Evolutionary conservation across 2,329 filamentous ascomycete species (phyloP).

Genomic region (Beauveria varroae): DNA sequence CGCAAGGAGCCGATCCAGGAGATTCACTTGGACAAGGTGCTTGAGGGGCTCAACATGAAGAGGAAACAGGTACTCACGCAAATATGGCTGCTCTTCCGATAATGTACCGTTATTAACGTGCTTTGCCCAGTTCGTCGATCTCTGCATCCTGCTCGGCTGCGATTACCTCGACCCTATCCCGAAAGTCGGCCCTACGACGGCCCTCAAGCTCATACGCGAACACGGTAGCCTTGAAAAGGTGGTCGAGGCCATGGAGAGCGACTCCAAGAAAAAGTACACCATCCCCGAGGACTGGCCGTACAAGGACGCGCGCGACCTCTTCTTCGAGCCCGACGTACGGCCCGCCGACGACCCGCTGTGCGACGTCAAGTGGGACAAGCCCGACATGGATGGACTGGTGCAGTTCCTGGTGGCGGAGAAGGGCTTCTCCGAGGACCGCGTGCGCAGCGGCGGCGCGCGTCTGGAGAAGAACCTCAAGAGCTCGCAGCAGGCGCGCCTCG

Average conservation of each 20-base stretch:
- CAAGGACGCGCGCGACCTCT: constrained; percentile 81
- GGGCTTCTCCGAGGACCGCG: constrained; percentile 92
- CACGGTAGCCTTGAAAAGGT: constrained; percentile 83
- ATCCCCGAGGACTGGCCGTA: constrained; percentile 97
- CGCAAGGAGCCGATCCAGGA: constrained; percentile 97
- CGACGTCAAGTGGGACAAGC: constrained; percentile 96
- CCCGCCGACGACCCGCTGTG: constrained; percentile 76
- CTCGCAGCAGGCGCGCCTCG: constrained; percentile 81
- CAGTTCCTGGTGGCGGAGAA: constrained; percentile 90
- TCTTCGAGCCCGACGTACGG: constrained; percentile 85
- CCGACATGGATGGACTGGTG: constrained; percentile 82
- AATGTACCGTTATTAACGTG: neutral
- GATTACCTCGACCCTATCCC: constrained; percentile 97
- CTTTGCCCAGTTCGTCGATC: constrained; percentile 73
- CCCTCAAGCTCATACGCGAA: constrained; percentile 88
- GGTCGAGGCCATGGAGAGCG: constrained; percentile 69
- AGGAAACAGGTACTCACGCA: constrained; percentile 52
- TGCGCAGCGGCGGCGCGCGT: constrained; percentile 68
- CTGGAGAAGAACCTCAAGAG: constrained; percentile 87
- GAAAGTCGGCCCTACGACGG: constrained; percentile 86
- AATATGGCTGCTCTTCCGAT: neutral
- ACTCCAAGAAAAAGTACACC: constrained; percentile 70
- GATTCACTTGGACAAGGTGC: constrained; percentile 77
- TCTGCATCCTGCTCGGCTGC: constrained; percentile 95
- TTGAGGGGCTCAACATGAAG: constrained; percentile 85